phyloP scores from a whole-genome alignment of 2,329 filamentous ascomycete species.

The Monosporascus cannonballus region DNA sequence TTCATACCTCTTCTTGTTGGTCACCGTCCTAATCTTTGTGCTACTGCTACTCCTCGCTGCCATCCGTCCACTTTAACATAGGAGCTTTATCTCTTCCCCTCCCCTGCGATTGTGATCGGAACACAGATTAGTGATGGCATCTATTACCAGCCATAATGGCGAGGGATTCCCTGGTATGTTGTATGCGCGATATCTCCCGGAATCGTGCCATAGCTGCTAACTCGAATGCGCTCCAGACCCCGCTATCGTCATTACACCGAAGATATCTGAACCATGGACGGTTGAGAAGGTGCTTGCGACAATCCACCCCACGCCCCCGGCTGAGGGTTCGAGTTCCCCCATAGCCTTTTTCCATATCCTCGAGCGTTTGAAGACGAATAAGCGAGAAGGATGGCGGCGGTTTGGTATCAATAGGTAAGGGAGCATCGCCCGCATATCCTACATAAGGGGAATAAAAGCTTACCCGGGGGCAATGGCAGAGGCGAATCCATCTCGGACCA shows the following conservation, averaged over 20 bases:
- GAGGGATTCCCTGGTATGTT: slow-evolving; percentile 9
- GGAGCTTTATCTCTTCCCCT: no score
- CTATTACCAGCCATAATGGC: not conserved
- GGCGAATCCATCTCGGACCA: slow-evolving; percentile 95
- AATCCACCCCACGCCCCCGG: slow-evolving; percentile 52
- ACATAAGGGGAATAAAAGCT: slow-evolving; percentile 1
- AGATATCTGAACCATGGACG: slow-evolving; percentile 44
- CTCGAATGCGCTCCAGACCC: slow-evolving; percentile 22
- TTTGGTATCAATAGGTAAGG: slow-evolving; percentile 64
- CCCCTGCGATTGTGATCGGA: not conserved
- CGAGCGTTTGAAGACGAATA: slow-evolving; percentile 90
- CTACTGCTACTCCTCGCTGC: no score
- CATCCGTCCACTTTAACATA: no score
- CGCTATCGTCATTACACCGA: slow-evolving; percentile 28
- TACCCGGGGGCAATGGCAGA: slow-evolving; percentile 25
- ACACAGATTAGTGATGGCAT: not conserved
- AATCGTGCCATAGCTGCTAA: slow-evolving; percentile 6
- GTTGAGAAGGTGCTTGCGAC: slow-evolving; percentile 59
- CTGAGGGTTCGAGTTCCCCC: slow-evolving; percentile 62
- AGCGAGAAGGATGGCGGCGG: slow-evolving; percentile 90
- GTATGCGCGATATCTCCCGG: slow-evolving; percentile 3
- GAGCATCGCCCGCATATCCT: no score
- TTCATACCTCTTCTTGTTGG: no score
- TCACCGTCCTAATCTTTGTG: no score
- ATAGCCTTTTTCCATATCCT: slow-evolving; percentile 92